Conservation (phyloP, 1,284 basidiomycete genomes). For the Cryptococcus depauperatus region DNA sequence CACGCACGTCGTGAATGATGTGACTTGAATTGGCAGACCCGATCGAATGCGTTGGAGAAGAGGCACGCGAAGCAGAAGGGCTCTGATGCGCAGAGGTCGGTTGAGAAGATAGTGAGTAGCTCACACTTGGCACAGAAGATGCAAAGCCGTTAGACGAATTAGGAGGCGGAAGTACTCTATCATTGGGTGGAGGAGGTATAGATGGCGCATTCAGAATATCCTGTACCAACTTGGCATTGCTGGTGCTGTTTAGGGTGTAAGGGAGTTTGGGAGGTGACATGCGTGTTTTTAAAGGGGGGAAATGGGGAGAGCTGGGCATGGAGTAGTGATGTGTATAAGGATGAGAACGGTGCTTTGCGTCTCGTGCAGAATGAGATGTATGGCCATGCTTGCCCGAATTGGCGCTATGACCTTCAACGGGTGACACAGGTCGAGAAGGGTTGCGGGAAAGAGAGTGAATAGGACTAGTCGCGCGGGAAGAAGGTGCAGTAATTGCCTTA, state of each 20-base stretch:
- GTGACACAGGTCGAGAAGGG: slow-evolving; percentile 32
- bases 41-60: slow-evolving; percentile 30
- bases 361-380: slow-evolving; percentile 36
- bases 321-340: slow-evolving; percentile 34
- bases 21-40: slow-evolving; percentile 18
- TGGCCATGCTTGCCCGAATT: slow-evolving; percentile 44
- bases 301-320: slow-evolving; percentile 38
- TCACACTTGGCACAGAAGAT: slow-evolving; percentile 25
- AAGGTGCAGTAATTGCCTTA: slow-evolving; percentile 40
- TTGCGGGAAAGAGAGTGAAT: slow-evolving; percentile 29
- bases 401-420: slow-evolving; percentile 40
- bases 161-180: slow-evolving; percentile 40
- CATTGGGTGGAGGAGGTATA: slow-evolving; percentile 38
- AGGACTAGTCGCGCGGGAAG: slow-evolving; percentile 34
- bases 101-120: slow-evolving; percentile 28
- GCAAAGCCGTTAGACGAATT: slow-evolving; percentile 23
- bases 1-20: slow-evolving; percentile 56
- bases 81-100: slow-evolving; percentile 37
- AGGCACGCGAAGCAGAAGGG: slow-evolving; percentile 36
- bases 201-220: slow-evolving; percentile 44
- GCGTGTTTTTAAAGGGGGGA: slow-evolving; percentile 22
- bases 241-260: slow-evolving; percentile 14
- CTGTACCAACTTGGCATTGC: slow-evolving; percentile 27
- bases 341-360: slow-evolving; percentile 42
- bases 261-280: slow-evolving; percentile 38